phyloP scores from a whole-genome alignment of 495 filamentous ascomycete species.

The Penicillium atrosanguineum region DNA sequence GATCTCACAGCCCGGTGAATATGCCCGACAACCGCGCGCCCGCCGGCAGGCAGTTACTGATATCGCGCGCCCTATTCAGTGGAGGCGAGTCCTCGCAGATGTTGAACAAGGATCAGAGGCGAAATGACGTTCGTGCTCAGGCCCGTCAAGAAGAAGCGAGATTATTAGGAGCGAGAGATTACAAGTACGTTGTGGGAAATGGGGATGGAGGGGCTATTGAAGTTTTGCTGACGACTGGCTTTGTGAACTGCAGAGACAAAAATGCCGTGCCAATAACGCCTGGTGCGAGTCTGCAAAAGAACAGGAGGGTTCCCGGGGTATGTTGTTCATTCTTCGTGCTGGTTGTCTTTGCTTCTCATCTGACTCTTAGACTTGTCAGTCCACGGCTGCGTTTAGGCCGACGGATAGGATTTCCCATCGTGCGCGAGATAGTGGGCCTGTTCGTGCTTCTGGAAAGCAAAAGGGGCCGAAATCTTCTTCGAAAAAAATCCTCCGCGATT shows the following conservation, averaged over 20 bases:
- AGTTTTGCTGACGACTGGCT: background rate
- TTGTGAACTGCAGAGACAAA: constrained; percentile 7
- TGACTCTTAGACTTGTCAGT: constrained; percentile 7
- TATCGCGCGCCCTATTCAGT: constrained; percentile 3
- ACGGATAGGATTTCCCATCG: constrained; percentile 30
- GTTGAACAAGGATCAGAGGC: constrained; percentile 11
- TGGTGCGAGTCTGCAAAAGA: constrained; percentile 6
- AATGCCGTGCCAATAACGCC: constrained; percentile 17
- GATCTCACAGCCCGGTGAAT: constrained; percentile 31
- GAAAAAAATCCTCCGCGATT: constrained; percentile 1
- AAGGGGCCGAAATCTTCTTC: background rate
- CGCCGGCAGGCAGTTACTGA: constrained; percentile 13
- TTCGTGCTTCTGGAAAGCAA: constrained; percentile 30
- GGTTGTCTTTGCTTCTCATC: background rate
- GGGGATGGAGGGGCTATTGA: background rate
- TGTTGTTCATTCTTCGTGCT: background rate
- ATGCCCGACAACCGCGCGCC: constrained; percentile 13
- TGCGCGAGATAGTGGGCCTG: constrained; percentile 37
- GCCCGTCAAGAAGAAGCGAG: constrained; percentile 24
- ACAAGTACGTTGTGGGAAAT: constrained; percentile 11
- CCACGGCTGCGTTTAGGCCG: constrained; percentile 24
- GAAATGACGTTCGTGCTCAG: constrained; percentile 10
- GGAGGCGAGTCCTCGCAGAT: constrained; percentile 17
- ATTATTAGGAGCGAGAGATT: constrained; percentile 15
- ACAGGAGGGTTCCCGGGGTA: constrained; percentile 21